These are phyloP conservation scores for Kwoniella heveanensis DNA, from an alignment of 768 basidiomycete genomes.

Conservation along the genomic window DNA sequence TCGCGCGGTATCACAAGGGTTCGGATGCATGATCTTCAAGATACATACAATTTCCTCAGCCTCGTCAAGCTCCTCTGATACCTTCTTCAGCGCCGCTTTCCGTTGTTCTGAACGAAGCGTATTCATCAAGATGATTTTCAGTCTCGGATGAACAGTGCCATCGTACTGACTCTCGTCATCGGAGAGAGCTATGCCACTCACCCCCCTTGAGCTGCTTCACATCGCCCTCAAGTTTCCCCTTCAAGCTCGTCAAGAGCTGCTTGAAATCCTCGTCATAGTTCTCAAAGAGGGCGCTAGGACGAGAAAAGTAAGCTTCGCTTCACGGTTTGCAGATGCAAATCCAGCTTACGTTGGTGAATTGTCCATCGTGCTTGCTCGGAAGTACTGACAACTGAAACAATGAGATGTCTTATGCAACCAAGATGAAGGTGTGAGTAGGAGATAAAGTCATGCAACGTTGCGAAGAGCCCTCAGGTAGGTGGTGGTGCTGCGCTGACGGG, in stretches of 20 bases:
- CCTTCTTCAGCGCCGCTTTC: slow-evolving; percentile 74
- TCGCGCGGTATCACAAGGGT: no score
- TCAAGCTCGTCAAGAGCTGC: slow-evolving; percentile 74
- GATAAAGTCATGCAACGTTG: no score
- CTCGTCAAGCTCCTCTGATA: slow-evolving; percentile 95
- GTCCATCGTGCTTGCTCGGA: slow-evolving; percentile 41
- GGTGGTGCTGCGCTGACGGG: slow-evolving; percentile 10
- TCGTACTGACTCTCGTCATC: no score
- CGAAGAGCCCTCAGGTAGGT: no score
- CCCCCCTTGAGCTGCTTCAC: slow-evolving; percentile 70
- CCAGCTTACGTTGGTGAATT: slow-evolving; percentile 54
- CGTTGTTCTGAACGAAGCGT: slow-evolving; percentile 66
- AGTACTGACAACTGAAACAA: no score
- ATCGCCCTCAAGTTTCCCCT: slow-evolving; percentile 73
- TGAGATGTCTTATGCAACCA: no score
- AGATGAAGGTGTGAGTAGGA: no score
- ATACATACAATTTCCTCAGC: slow-evolving; percentile 90
- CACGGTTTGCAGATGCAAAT: neutral
- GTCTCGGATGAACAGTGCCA: no score
- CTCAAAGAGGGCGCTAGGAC: slow-evolving; percentile 54
- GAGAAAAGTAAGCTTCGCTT: neutral
- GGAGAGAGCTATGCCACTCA: slow-evolving; percentile 54
- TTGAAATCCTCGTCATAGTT: slow-evolving; percentile 87
- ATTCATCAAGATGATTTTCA: no score
- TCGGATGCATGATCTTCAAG: no score